Evolutionary conservation across 176 grass and related monocot species (phyloP).

Genomic region (Rhynchospora tenuis): DNA sequence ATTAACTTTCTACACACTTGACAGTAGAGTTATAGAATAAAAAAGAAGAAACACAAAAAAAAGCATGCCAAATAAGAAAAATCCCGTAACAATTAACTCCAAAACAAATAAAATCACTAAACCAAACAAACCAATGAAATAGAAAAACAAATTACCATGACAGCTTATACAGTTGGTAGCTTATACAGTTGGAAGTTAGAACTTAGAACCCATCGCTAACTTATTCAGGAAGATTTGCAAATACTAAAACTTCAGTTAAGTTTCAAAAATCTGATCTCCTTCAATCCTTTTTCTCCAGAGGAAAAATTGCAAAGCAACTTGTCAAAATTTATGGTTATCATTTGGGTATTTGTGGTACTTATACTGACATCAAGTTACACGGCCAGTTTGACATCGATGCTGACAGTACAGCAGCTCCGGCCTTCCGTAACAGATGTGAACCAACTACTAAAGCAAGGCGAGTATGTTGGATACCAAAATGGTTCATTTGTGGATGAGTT

Average conservation of each 20-base stretch:
- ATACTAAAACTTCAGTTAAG: not conserved
- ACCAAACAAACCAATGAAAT: too few species aligned
- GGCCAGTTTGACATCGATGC: conserved; percentile 30
- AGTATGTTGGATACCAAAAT: conserved; percentile 37
- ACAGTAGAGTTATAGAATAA: too few species aligned
- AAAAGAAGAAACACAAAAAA: too few species aligned
- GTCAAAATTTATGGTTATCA: conserved; percentile 10
- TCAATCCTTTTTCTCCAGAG: conserved; percentile 17
- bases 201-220: too few species aligned
- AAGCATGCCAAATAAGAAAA: not conserved
- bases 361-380: conserved; percentile 34
- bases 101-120: not conserved
- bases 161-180: not conserved
- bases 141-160: too few species aligned
- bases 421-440: conserved; percentile 28
- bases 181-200: not conserved
- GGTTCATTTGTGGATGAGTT: conserved; percentile 14
- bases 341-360: conserved; percentile 37
- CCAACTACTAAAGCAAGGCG: conserved; percentile 24
- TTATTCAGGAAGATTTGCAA: too few species aligned
- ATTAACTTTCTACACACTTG: too few species aligned
- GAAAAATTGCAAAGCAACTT: conserved; percentile 31
- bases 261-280: not conserved
- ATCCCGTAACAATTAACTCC: not conserved
- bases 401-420: conserved; percentile 29